These are phyloP conservation scores for Alternaria longipes DNA, from an alignment of 2,329 filamentous ascomycete genomes.

Conservation along the genomic window DNA sequence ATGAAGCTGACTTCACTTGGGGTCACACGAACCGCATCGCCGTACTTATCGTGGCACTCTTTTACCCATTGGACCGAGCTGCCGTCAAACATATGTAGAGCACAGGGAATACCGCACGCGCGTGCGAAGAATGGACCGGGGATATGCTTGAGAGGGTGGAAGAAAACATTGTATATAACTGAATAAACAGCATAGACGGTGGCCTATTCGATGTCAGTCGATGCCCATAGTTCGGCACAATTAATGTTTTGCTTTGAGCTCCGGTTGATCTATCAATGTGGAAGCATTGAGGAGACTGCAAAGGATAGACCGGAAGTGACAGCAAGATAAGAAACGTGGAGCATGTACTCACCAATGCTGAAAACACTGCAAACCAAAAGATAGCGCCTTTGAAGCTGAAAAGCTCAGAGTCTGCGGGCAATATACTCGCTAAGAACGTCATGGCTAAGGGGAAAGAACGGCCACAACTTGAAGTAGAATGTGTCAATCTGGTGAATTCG, in stretches of 20 bases:
- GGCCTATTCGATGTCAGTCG: slow-evolving; percentile 17
- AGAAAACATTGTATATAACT: slow-evolving; percentile 52
- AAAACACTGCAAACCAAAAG: neutral
- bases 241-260: neutral
- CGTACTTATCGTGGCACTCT: slow-evolving; percentile 52
- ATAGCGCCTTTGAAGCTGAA: neutral
- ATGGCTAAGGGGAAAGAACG: neutral
- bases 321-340: neutral
- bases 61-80: slow-evolving; percentile 34
- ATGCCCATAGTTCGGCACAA: neutral
- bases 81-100: slow-evolving; percentile 38
- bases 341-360: neutral
- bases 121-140: slow-evolving; percentile 54
- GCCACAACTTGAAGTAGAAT: neutral
- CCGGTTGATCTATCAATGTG: neutral
- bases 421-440: neutral
- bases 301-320: neutral
- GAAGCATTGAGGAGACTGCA: neutral
- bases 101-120: slow-evolving; percentile 46
- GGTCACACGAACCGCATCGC: slow-evolving; percentile 54
- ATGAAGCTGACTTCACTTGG: slow-evolving; percentile 57
- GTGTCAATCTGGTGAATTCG: neutral
- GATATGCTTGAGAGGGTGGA: slow-evolving; percentile 56
- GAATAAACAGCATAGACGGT: slow-evolving; percentile 22
- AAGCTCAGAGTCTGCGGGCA: neutral